Percentiles rank a stretch among this genome's conserved stretches.
phyloP scores from a whole-genome alignment of 768 basidiomycete genomes.

The Pholiota molesta region DNA sequence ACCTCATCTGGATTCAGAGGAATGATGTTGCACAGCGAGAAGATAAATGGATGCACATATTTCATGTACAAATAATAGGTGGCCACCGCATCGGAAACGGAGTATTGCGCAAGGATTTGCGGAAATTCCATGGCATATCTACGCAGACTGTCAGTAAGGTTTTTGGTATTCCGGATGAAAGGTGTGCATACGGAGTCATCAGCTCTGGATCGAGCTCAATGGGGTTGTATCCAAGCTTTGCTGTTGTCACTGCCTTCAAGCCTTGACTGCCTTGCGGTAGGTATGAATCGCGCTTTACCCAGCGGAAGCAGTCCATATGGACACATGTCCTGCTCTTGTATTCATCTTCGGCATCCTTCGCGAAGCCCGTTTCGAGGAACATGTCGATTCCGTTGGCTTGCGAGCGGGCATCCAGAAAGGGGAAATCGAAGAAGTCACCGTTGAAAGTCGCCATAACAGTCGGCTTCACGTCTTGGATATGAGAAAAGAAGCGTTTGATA shows the following conservation, averaged over 20 bases:
- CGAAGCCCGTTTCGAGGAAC: constrained; percentile 93
- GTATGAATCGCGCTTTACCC: constrained; percentile 99
- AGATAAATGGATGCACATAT: constrained; percentile 99
- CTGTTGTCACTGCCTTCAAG: constrained; percentile 94
- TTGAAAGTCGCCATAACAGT: constrained; percentile 99
- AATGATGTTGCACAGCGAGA: constrained; percentile 99
- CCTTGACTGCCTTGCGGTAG: constrained; percentile 98
- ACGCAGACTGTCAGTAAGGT: constrained; percentile 4
- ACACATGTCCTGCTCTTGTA: constrained; percentile 91
- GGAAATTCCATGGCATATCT: constrained; percentile 98
- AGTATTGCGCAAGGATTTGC: constrained; percentile 93
- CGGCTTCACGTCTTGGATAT: constrained; percentile 91
- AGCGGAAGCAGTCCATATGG: constrained; percentile 99
- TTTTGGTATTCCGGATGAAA: not conserved
- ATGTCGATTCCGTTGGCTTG: constrained; percentile 93
- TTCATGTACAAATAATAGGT: constrained; percentile 99
- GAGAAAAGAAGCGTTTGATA: constrained; percentile 88
- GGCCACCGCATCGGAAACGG: constrained; percentile 99
- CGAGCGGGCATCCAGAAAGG: constrained; percentile 87
- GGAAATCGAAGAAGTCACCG: constrained; percentile 99
- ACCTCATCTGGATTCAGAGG: constrained; percentile 97
- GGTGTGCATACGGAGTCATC: constrained; percentile 89
- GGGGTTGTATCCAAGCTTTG: constrained; percentile 95
- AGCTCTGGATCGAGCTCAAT: constrained; percentile 97
- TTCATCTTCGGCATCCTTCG: constrained; percentile 90